Evolutionary conservation across 352 stramenopile species (phyloP), one percentile per base, ranked within the genome.

Genomic region (Stephanocyclus meneghinianus): DNA sequence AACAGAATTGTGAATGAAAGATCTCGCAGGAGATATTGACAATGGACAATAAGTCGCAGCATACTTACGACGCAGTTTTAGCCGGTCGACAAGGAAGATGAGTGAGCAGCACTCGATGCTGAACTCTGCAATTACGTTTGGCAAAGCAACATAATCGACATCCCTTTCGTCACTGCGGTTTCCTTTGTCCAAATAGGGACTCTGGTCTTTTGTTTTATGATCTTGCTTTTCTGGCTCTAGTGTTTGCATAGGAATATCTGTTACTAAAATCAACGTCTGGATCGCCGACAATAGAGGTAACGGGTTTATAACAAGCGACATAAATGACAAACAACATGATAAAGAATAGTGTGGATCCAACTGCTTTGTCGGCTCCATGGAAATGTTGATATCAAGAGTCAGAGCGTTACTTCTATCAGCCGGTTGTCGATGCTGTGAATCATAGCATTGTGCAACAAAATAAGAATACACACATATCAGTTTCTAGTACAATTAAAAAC

Each of bases 281-380:
- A 87, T 11, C 18, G 59, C 71, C 69, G 72, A 83, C 30, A 83
- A 29, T 1, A 87, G 21, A 11, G 81, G 81, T 13, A 83, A 30
- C 13, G 81, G 76, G 63, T 87, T 87, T 8, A 83, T 0, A 40
- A 87, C 53, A 37, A 87, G 57, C 0, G 77, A 61, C 42, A 83
- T 60, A 78, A 85, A 48, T 21, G 48, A 81, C 32, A 67, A 53
- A 32, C 48, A 9, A 11, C 79, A 71, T 50, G 53, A 21, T 50
- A 87, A 13, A 26, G 18, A 48, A 50, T 81, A 60, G 37, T 63
- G 32, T 10, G 18, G 50, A 48, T 77, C 71, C 16, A 29, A 44
- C 16, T 75, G 30, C 26, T 30, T 51, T 13, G 80, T 83, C n/a
- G 80, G 75, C 13, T 55, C 67, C n/a, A 80, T 51, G 26, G 50